These are phyloP conservation scores for Candida sithepensis DNA, from an alignment of 805 yeast genomes.

Conservation along the genomic window DNA sequence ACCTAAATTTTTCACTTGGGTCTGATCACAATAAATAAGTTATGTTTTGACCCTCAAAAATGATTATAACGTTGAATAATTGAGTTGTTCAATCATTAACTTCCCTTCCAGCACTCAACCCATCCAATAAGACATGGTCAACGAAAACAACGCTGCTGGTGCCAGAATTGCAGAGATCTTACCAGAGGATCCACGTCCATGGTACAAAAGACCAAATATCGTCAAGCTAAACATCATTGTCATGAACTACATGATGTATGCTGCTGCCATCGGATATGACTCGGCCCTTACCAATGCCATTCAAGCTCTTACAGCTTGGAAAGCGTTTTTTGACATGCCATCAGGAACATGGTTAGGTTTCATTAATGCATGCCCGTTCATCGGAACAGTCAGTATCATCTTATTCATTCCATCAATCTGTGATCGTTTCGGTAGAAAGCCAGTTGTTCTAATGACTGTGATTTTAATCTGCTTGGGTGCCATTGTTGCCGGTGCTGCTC, in stretches of 20 bases:
- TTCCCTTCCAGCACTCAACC: too few species aligned
- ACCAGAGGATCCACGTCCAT: slow-evolving; percentile 27
- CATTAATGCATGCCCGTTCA: slow-evolving; percentile 32
- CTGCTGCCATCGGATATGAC: slow-evolving; percentile 42
- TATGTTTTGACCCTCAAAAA: too few species aligned
- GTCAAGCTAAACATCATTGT: slow-evolving; percentile 35
- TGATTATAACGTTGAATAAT: too few species aligned
- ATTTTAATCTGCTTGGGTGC: slow-evolving; percentile 34
- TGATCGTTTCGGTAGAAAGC: slow-evolving; percentile 41
- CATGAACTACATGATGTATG: slow-evolving; percentile 30
- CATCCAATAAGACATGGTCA: too few species aligned
- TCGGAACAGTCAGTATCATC: slow-evolving; percentile 39
- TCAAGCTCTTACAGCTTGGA: slow-evolving; percentile 38
- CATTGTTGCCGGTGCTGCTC: slow-evolving; percentile 24
- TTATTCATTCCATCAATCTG: too few species aligned
- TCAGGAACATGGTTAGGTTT: slow-evolving; percentile 34
- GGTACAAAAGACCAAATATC: slow-evolving; percentile 38
- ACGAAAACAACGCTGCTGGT: too few species aligned
- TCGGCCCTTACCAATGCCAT: slow-evolving; percentile 44
- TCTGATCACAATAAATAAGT: too few species aligned
- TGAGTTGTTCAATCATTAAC: too few species aligned
- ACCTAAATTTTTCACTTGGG: too few species aligned
- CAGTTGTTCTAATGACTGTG: slow-evolving; percentile 33
- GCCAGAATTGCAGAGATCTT: slow-evolving; percentile 16
- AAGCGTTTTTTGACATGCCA: slow-evolving; percentile 30